phyloP scores from a whole-genome alignment of 2,329 filamentous ascomycete genomes.

The Epichloe sylvatica region DNA sequence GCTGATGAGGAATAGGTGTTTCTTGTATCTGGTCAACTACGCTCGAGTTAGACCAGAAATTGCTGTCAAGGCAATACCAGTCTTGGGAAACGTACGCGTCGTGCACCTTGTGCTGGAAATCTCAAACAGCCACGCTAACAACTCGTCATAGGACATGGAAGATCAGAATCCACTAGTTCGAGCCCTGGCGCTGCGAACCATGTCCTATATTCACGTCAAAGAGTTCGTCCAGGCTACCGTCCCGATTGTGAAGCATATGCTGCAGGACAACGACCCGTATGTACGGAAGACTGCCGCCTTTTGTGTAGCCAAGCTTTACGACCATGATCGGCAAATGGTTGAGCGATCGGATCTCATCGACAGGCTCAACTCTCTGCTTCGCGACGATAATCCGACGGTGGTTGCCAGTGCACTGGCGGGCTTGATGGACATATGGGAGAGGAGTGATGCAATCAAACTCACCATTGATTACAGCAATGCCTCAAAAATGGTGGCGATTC shows the following conservation, averaged over 20 bases:
- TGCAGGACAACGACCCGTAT: slow-evolving; percentile 83
- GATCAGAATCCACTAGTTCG: slow-evolving; percentile 85
- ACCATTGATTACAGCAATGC: slow-evolving; percentile 97
- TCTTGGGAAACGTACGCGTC: slow-evolving; percentile 56
- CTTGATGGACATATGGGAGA: slow-evolving; percentile 96
- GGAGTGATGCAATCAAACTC: slow-evolving; percentile 92
- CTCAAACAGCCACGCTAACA: background rate
- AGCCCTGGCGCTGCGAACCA: slow-evolving; percentile 81
- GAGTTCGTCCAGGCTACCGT: slow-evolving; percentile 91
- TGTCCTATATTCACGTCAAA: slow-evolving; percentile 93
- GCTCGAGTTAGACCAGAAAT: slow-evolving; percentile 87
- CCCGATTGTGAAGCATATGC: slow-evolving; percentile 65
- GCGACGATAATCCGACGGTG: slow-evolving; percentile 94
- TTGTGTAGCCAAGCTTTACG: slow-evolving; percentile 93
- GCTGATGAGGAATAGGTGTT: slow-evolving; percentile 53
- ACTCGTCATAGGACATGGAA: slow-evolving; percentile 61
- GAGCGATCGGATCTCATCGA: slow-evolving; percentile 88
- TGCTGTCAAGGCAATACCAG: slow-evolving; percentile 81
- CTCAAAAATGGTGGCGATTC: slow-evolving; percentile 92
- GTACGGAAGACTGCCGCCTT: slow-evolving; percentile 95
- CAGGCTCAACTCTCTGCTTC: slow-evolving; percentile 71
- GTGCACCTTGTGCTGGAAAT: background rate
- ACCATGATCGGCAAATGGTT: slow-evolving; percentile 83
- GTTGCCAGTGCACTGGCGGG: slow-evolving; percentile 85
- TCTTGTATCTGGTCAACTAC: slow-evolving; percentile 94